These are phyloP conservation scores for Leccinum imitatum DNA, from an alignment of 768 basidiomycete species.

Conservation along the genomic window DNA sequence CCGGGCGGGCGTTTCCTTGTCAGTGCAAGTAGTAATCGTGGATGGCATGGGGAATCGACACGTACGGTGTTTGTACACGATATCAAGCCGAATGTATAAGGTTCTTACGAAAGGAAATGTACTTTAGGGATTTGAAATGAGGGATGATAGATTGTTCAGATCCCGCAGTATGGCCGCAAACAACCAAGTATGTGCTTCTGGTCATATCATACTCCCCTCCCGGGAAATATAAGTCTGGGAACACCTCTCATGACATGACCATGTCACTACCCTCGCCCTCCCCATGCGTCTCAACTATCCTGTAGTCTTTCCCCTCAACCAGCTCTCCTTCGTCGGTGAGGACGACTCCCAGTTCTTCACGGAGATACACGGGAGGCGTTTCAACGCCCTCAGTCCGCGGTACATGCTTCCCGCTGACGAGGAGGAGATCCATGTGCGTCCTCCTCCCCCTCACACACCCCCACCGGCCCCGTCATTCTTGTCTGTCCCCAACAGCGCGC, in stretches of 20 bases:
- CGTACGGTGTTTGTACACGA: slow-evolving; percentile 90
- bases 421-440: slow-evolving; percentile 59
- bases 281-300: slow-evolving; percentile 34
- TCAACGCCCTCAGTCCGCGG: slow-evolving; percentile 53
- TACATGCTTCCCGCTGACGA: slow-evolving; percentile 68
- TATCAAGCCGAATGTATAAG: slow-evolving; percentile 51
- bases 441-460: neutral
- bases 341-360: slow-evolving; percentile 57
- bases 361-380: slow-evolving; percentile 47
- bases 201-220: slow-evolving; percentile 34
- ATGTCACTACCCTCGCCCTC: slow-evolving; percentile 24
- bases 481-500: slow-evolving; percentile 46
- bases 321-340: slow-evolving; percentile 38
- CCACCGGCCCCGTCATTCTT: slow-evolving; percentile 5
- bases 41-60: slow-evolving; percentile 92
- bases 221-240: slow-evolving; percentile 32
- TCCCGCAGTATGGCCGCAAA: slow-evolving; percentile 35
- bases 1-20: slow-evolving; percentile 81
- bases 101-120: slow-evolving; percentile 35
- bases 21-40: slow-evolving; percentile 90
- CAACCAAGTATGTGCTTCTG: slow-evolving; percentile 30
- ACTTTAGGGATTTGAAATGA: slow-evolving; percentile 33
- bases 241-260: slow-evolving; percentile 1
- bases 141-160: slow-evolving; percentile 22
- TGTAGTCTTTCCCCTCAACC: slow-evolving; percentile 35